Evolutionary conservation across 352 stramenopile species (phyloP).

Genomic region (Pythium pyrilobum): DNA sequence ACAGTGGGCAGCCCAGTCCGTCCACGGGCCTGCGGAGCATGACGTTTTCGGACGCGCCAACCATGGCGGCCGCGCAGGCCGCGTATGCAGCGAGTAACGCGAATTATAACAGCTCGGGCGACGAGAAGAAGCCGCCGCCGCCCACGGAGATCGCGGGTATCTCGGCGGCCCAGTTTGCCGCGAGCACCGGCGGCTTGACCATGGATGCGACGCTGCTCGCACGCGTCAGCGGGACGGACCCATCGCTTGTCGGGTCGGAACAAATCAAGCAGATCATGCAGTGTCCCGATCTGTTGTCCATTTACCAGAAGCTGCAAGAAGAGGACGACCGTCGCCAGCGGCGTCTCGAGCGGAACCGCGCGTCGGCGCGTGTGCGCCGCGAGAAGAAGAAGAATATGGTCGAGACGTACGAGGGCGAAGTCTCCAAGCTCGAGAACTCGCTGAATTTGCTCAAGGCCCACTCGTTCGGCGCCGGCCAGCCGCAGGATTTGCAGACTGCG

Average conservation of each 20-base stretch:
- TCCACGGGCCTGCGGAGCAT: conserved; percentile 59
- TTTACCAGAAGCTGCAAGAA: conserved; percentile 87
- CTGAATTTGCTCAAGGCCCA: conserved; percentile 76
- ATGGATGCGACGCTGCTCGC: conserved; percentile 78
- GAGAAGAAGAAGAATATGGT: conserved; percentile 89
- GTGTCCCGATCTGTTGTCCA: conserved; percentile 72
- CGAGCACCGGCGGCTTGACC: conserved; percentile 64
- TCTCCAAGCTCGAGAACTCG: conserved; percentile 84
- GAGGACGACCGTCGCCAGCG: conserved; percentile 77
- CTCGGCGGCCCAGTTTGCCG: conserved; percentile 77
- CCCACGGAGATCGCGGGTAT: conserved; percentile 45
- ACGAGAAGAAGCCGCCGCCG: conserved; percentile 35
- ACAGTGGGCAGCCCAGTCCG: conserved; percentile 28
- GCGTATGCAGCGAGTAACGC: conserved; percentile 12
- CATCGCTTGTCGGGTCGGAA: conserved; percentile 70
- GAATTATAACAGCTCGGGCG: conserved; percentile 19
- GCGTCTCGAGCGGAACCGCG: conserved; percentile 73
- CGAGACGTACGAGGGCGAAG: conserved; percentile 80
- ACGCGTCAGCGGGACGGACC: conserved; percentile 74
- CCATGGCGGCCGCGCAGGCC: conserved; percentile 7
- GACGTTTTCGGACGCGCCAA: conserved; percentile 45
- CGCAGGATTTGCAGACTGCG: conserved; percentile 58
- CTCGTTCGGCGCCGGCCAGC: conserved; percentile 63
- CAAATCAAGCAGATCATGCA: conserved; percentile 89
- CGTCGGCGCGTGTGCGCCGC: conserved; percentile 70